Evolutionary conservation across 148 eudicot genomes (phyloP).

Genomic region (Selenicereus undatus): DNA sequence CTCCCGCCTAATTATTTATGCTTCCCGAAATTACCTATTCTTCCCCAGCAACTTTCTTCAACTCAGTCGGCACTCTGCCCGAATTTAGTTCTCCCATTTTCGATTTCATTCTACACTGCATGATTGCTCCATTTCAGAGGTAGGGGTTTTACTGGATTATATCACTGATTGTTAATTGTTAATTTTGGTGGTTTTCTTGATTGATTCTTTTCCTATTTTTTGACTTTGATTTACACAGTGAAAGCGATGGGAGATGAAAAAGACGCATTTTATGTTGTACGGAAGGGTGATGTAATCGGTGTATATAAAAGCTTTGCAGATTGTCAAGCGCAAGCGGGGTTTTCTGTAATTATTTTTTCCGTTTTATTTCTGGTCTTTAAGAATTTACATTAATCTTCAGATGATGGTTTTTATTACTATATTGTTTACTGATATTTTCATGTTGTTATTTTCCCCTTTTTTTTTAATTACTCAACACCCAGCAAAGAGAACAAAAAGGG

Average conservation of each 20-base stretch:
- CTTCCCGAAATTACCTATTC: no score
- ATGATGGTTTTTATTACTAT: background rate
- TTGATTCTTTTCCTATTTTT: background rate
- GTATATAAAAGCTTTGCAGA: slow-evolving; percentile 56
- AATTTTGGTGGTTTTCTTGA: background rate
- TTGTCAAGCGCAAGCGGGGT: slow-evolving; percentile 60
- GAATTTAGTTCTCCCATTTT: no score
- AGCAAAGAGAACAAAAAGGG: background rate
- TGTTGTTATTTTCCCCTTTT: background rate
- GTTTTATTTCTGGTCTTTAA: background rate
- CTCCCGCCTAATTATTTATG: slow-evolving; percentile 1
- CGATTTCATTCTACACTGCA: no score
- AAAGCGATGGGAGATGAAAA: slow-evolving; percentile 54
- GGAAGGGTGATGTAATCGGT: slow-evolving; percentile 66
- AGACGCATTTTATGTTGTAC: slow-evolving; percentile 70
- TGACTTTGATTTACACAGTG: background rate
- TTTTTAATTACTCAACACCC: background rate
- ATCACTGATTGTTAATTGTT: no score
- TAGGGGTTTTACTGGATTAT: background rate
- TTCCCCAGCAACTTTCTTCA: no score
- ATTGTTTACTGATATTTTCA: background rate
- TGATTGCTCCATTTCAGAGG: background rate
- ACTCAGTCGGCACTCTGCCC: no score
- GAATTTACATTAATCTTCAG: background rate
- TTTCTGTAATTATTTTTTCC: slow-evolving; percentile 39